phyloP scores from a whole-genome alignment of 108 stramenopile genomes.

The Cyclotella kingstonii region DNA sequence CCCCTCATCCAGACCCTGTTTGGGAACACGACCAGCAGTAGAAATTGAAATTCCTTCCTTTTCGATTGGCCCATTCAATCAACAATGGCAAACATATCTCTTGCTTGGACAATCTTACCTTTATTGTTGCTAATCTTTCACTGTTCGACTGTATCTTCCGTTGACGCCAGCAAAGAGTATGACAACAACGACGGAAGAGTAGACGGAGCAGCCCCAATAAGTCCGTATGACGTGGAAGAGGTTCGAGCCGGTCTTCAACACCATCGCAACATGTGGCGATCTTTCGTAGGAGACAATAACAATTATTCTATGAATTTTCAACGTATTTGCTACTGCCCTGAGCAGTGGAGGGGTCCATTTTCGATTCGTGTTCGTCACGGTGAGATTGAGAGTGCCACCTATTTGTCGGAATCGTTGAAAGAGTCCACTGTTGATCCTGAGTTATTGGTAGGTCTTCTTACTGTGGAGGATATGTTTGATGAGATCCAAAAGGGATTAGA shows the following conservation, averaged over 20 bases:
- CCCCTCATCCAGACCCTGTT: too few species aligned
- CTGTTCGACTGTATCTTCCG: too few species aligned
- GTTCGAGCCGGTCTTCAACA: constrained; percentile 7
- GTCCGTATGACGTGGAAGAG: too few species aligned
- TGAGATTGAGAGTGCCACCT: constrained; percentile 4
- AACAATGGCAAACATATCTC: too few species aligned
- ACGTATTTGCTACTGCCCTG: constrained; percentile 16
- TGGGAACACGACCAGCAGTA: too few species aligned
- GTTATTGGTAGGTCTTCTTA: constrained; percentile 9
- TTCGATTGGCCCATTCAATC: too few species aligned
- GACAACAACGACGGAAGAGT: too few species aligned
- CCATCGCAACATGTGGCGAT: constrained; percentile 10
- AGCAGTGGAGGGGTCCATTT: constrained; percentile 10
- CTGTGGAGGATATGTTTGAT: constrained; percentile 26
- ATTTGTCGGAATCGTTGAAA: background rate
- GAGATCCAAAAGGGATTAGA: constrained; percentile 24
- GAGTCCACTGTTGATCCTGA: constrained; percentile 7
- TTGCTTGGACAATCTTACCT: too few species aligned
- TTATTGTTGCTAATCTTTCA: too few species aligned
- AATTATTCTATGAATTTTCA: constrained; percentile 16
- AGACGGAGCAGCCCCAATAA: too few species aligned
- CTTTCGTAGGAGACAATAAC: background rate
- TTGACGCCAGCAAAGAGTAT: too few species aligned
- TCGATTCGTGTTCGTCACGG: constrained; percentile 10
- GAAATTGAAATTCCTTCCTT: too few species aligned